Base-by-base conservation (phyloP, 768 basidiomycete species). In the Cyclocybe cylindracea region DNA sequence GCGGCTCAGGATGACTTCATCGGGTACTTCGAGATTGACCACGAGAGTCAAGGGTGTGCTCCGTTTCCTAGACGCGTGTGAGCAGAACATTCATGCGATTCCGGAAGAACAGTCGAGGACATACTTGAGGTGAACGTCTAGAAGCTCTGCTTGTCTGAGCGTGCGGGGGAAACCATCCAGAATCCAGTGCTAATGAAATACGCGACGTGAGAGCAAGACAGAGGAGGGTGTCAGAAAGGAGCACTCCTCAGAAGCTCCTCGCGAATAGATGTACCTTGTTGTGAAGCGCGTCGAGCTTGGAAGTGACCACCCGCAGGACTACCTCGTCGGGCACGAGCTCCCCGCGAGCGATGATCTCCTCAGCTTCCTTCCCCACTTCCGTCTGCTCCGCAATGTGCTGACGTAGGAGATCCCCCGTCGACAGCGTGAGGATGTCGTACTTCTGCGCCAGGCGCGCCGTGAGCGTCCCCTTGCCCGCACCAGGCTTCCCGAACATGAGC, bases 151-250 rank as follows among this genome's bases (percentile, higher is more conserved):
- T 67, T 96, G 94, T n/a, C 78, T 82, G 2, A 93, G 70, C 9
- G 93, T 96, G 35, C 94, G 85, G 46, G 94, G 94, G 62, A 96
- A 95, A 29, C 94, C 94, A 58, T 96, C 94, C 39, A 95, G 68
- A 56, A 96, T 88, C 94, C 94, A 95, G 62, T 90, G 86, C 89
- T 94, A 54, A 7, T 50, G 44, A 54, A 37, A 16, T 19, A 43
- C 14, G 35, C 46, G 31, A 44, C 35, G 35, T 29, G 44, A 42
- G 46, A 40, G 34, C 43, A 51, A 44, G 19, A 39, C 32, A 33
- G n/a, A 35, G 31, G 35, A 3, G 19, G 19, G 37, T 38, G 29
- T 41, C 10, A 32, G 31, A 35, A 29, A 38, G 43, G 34, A 19
- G 34, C 31, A 39, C 33, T 33, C 34, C 10, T 16, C 24, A 18